phyloP scores from a whole-genome alignment of 208 protist genomes.

The Leishmania tarentolae region DNA sequence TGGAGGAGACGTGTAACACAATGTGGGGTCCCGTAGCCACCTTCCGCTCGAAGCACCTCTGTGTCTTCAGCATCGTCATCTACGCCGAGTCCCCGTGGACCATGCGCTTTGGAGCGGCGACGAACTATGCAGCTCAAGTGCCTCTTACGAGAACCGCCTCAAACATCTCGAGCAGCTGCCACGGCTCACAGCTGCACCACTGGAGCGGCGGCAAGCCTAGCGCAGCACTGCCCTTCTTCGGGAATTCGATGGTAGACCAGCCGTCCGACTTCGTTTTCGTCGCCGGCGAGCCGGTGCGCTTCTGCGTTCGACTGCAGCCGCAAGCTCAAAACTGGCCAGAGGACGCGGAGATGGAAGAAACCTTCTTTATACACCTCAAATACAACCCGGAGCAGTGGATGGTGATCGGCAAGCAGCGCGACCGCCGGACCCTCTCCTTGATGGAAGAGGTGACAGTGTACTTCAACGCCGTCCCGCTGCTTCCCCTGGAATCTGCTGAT shows the following conservation, averaged over 20 bases:
- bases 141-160: background rate
- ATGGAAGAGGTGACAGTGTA: conserved; percentile 67
- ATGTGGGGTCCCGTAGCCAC: conserved; percentile 46
- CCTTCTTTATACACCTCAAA: conserved; percentile 77
- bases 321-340: conserved; percentile 85
- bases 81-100: conserved; percentile 64
- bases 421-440: conserved; percentile 66
- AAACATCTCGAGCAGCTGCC: conserved; percentile 1
- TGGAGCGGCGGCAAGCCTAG: background rate
- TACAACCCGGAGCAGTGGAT: conserved; percentile 75
- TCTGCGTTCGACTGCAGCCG: conserved; percentile 69
- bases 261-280: conserved; percentile 61
- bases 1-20: conserved; percentile 60
- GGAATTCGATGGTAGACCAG: conserved; percentile 47
- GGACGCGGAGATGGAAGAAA: conserved; percentile 57
- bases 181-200: conserved; percentile 1
- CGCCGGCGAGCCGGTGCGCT: conserved; percentile 76
- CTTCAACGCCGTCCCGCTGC: conserved; percentile 78
- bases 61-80: conserved; percentile 75
- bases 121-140: conserved; percentile 30
- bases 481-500: conserved; percentile 19
- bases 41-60: conserved; percentile 74
- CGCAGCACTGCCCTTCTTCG: conserved; percentile 12
- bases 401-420: conserved; percentile 75
- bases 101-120: conserved; percentile 41